Evolutionary conservation across 805 yeast species (phyloP), one percentile per base, ranked within the genome.

Genomic region (Nakazawaea peltata): DNA sequence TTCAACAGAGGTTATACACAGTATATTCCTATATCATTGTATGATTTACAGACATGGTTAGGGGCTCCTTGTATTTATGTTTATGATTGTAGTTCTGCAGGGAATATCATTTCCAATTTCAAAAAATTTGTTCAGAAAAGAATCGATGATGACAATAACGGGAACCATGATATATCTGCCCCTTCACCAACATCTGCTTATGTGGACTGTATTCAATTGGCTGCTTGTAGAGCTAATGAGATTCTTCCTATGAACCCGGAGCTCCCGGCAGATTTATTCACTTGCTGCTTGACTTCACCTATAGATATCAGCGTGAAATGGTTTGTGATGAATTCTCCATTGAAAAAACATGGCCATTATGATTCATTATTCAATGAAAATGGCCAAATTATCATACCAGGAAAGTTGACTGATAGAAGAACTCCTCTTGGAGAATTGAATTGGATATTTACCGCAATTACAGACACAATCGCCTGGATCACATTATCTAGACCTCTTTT

Each of bases 401-500:
- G 97, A 2, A 79, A 82, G 43, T 63, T 87, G 31, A 83, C 95
- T 3, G 98, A 92, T 52, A 71, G 97, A 51, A 69, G 96, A 42
- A 92, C 97, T 0, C 97, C 97, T 1, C 60, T 92, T 29, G 98
- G 98, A 24, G 98, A 92, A 53, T 67, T 92, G 36, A 87, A 86
- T 54, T 92, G 97, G 97, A 90, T 92, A 23, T 92, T 90, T 58
- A 92, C 97, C 1, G 97, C 98, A 2, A 86, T 92, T 26, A 90
- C 97, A 3, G 98, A 92, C 56, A 90, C 97, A 0, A 90, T 92
- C 34, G 98, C 98, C 2, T 92, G 97, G 97, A 85, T 95, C 0
- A 74, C 88, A 2, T 59, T 92, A 25, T 86, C 94, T 3, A 67
- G 95, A 41, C 86, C 94, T 0, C 60, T 92, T 21, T 92, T 92